Conservation (phyloP, 768 basidiomycete genomes). For the Boletus reticulatus region DNA sequence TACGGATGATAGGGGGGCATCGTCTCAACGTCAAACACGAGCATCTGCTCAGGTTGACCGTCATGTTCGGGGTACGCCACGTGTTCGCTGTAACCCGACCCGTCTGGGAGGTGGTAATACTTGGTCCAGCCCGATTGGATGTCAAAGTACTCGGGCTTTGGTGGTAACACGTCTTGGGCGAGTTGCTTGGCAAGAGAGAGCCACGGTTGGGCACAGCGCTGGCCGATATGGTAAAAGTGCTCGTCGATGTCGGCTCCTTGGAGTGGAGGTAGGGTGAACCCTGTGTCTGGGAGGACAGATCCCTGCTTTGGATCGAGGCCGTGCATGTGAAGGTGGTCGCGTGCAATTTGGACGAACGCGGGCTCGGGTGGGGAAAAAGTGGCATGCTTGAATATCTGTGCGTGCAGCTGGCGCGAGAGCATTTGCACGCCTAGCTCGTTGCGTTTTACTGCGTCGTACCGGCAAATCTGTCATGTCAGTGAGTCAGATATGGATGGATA, state of each 20-base stretch:
- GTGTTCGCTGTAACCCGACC: conserved; percentile 71
- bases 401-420: conserved; percentile 75
- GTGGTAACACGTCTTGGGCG: conserved; percentile 52
- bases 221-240: conserved; percentile 85
- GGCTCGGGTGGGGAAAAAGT: conserved; percentile 60
- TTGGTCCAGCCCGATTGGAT: conserved; percentile 85
- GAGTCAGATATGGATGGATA: neutral
- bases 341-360: conserved; percentile 70
- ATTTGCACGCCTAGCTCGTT: conserved; percentile 90
- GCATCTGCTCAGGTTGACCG: conserved; percentile 64
- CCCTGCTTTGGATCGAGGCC: conserved; percentile 77
- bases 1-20: conserved; percentile 80
- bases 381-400: conserved; percentile 75
- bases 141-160: conserved; percentile 54
- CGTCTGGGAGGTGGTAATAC: conserved; percentile 70
- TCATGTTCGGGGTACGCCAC: conserved; percentile 66
- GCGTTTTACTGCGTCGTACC: conserved; percentile 51
- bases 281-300: conserved; percentile 74
- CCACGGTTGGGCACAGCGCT: conserved; percentile 71
- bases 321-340: conserved; percentile 75
- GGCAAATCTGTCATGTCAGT: neutral
- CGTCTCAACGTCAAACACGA: conserved; percentile 94
- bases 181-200: conserved; percentile 64
- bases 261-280: conserved; percentile 80
- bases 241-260: conserved; percentile 80